These are phyloP conservation scores for Flaveria brownii DNA, from an alignment of 129 eudicot genomes.

Conservation along the genomic window DNA sequence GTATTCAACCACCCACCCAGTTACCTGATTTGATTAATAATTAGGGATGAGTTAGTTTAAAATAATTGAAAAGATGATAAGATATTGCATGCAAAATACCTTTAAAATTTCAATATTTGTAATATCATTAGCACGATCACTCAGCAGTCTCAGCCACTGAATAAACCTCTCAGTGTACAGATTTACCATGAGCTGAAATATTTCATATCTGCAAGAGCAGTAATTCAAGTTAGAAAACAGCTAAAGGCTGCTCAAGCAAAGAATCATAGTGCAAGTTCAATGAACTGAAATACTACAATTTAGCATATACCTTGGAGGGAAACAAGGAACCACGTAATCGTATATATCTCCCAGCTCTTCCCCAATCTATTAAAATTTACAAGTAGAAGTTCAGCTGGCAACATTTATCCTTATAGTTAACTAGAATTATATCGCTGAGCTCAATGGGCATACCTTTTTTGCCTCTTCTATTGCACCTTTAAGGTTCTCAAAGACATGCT, in stretches of 20 bases:
- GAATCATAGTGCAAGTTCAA: slow-evolving; percentile 4
- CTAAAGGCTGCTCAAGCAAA: background rate
- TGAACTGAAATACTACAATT: slow-evolving; percentile 12
- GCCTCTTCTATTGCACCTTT: slow-evolving; percentile 97
- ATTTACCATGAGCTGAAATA: slow-evolving; percentile 97
- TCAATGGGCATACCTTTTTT: slow-evolving; percentile 51
- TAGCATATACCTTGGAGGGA: slow-evolving; percentile 85
- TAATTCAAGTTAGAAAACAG: slow-evolving; percentile 24
- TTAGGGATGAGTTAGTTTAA: background rate
- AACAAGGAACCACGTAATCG: slow-evolving; percentile 96
- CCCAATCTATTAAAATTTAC: slow-evolving; percentile 64
- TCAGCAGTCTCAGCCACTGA: slow-evolving; percentile 89
- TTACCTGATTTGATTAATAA: slow-evolving; percentile 53
- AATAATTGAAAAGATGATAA: background rate
- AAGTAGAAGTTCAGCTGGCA: background rate
- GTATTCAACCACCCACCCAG: slow-evolving; percentile 98
- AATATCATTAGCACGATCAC: slow-evolving; percentile 86
- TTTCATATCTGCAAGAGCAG: slow-evolving; percentile 71
- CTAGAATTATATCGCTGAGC: slow-evolving; percentile 8
- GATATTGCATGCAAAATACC: slow-evolving; percentile 40
- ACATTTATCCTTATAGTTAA: slow-evolving; percentile 10
- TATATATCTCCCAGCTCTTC: slow-evolving; percentile 97
- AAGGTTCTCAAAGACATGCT: slow-evolving; percentile 77
- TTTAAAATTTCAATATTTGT: slow-evolving; percentile 87
- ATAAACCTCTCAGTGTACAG: slow-evolving; percentile 95